Evolutionary conservation across 495 filamentous ascomycete species (phyloP).

Genomic region (Neurospora cerealis): DNA sequence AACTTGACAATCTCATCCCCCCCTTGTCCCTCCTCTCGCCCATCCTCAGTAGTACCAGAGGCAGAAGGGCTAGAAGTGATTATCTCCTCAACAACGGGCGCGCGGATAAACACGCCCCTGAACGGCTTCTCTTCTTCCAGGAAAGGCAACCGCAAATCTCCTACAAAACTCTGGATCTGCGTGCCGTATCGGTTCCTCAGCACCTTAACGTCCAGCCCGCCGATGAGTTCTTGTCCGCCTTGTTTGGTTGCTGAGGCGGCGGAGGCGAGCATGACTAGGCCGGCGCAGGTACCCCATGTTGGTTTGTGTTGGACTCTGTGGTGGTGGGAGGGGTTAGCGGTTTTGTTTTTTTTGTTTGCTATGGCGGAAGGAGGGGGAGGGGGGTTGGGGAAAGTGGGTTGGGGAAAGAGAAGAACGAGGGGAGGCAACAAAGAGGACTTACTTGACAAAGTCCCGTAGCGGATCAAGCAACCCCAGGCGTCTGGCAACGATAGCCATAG

Average conservation of each 20-base stretch:
- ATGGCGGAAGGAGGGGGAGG: background rate
- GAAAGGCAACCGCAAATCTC: slow-evolving; percentile 65
- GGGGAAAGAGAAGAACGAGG: background rate
- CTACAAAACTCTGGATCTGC: slow-evolving; percentile 87
- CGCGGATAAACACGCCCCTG: slow-evolving; percentile 83
- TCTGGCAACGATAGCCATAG: slow-evolving; percentile 80
- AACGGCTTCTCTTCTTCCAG: slow-evolving; percentile 47
- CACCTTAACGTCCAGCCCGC: slow-evolving; percentile 83
- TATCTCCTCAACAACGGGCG: slow-evolving; percentile 83
- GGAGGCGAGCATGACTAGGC: slow-evolving; percentile 84
- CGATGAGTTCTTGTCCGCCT: slow-evolving; percentile 88
- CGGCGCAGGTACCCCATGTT: slow-evolving; percentile 94
- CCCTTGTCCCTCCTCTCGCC: slow-evolving; percentile 13
- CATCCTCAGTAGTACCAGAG: slow-evolving; percentile 12
- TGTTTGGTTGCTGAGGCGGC: slow-evolving; percentile 80
- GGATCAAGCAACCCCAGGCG: slow-evolving; percentile 74
- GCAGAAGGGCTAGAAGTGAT: slow-evolving; percentile 36
- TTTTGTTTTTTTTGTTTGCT: background rate
- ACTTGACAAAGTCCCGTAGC: slow-evolving; percentile 90
- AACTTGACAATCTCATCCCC: slow-evolving; percentile 17
- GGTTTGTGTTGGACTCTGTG: slow-evolving; percentile 59
- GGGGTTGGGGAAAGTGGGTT: background rate
- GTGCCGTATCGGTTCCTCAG: slow-evolving; percentile 94
- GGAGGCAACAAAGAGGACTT: slow-evolving; percentile 13
- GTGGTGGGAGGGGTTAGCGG: background rate